Percentiles rank a stretch among this genome's conserved stretches.
phyloP scores from a whole-genome alignment of 768 basidiomycete genomes.

The Thelephora ganbajun region DNA sequence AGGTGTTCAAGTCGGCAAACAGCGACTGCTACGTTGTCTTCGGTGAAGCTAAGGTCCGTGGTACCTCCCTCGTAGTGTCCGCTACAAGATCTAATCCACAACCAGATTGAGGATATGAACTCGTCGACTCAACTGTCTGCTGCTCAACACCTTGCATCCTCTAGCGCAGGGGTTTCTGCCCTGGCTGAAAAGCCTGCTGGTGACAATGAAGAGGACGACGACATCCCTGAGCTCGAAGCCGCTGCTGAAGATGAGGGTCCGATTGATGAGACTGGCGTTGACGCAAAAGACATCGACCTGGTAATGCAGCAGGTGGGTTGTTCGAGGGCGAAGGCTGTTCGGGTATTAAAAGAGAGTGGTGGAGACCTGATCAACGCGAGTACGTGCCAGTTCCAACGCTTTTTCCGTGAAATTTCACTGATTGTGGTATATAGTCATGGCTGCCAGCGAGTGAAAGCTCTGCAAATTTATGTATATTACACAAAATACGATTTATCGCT shows the following conservation, averaged over 20 bases:
- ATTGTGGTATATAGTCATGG: slow-evolving; percentile 57
- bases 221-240: slow-evolving; percentile 74
- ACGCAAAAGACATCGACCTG: slow-evolving; percentile 89
- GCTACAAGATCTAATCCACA: neutral
- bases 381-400: slow-evolving; percentile 29
- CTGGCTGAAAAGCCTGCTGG: slow-evolving; percentile 38
- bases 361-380: slow-evolving; percentile 96
- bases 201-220: slow-evolving; percentile 55
- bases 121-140: slow-evolving; percentile 62
- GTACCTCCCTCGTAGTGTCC: neutral
- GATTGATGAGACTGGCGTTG: slow-evolving; percentile 78
- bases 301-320: slow-evolving; percentile 79
- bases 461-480: slow-evolving; percentile 2
- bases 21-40: slow-evolving; percentile 99
- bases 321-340: slow-evolving; percentile 83
- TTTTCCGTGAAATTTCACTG: neutral
- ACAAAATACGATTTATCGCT: slow-evolving; percentile 10
- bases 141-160: slow-evolving; percentile 63
- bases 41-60: slow-evolving; percentile 80
- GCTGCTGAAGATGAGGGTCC: slow-evolving; percentile 62
- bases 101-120: slow-evolving; percentile 79
- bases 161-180: slow-evolving; percentile 26
- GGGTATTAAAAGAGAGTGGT: slow-evolving; percentile 79
- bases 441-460: slow-evolving; percentile 65
- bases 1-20: slow-evolving; percentile 95